These are phyloP conservation scores for Leishmania turanica DNA, from an alignment of 208 protist species.

Conservation along the genomic window DNA sequence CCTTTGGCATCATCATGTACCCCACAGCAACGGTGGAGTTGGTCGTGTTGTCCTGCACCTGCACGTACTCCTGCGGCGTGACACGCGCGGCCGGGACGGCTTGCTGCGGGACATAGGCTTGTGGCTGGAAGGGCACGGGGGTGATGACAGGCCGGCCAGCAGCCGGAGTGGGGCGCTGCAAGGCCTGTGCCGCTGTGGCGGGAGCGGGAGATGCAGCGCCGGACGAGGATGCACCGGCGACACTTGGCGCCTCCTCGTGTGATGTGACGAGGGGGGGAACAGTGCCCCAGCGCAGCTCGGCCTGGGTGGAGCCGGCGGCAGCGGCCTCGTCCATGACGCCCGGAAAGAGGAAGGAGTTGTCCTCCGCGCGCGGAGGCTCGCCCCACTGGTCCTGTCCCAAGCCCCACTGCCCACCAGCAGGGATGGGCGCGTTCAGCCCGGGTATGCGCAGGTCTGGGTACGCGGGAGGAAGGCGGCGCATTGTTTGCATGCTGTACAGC, in stretches of 20 bases:
- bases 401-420: slow-evolving; percentile 95
- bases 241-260: slow-evolving; percentile 1
- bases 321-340: slow-evolving; percentile 84
- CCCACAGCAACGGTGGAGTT: slow-evolving; percentile 67
- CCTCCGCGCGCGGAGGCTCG: slow-evolving; percentile 91
- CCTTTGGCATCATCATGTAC: slow-evolving; percentile 67
- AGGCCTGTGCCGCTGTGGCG: slow-evolving; percentile 7
- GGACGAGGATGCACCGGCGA: slow-evolving; percentile 1
- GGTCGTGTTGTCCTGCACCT: slow-evolving; percentile 73
- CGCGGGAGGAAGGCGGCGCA: slow-evolving; percentile 97
- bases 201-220: slow-evolving; percentile 18
- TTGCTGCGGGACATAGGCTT: slow-evolving; percentile 57
- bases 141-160: slow-evolving; percentile 38
- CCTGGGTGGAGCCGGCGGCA: slow-evolving; percentile 13
- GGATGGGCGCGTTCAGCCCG: slow-evolving; percentile 99
- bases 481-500: slow-evolving; percentile 99
- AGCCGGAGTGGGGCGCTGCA: slow-evolving; percentile 16
- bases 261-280: slow-evolving; percentile 33
- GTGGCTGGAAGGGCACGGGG: slow-evolving; percentile 71
- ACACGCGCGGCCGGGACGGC: slow-evolving; percentile 29
- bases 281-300: slow-evolving; percentile 39
- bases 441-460: slow-evolving; percentile 98
- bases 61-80: slow-evolving; percentile 77
- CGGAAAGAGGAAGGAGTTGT: slow-evolving; percentile 85
- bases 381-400: slow-evolving; percentile 97